These are phyloP conservation scores for Tylopilus cervinicoccineus DNA, from an alignment of 768 basidiomycete genomes.

Conservation along the genomic window DNA sequence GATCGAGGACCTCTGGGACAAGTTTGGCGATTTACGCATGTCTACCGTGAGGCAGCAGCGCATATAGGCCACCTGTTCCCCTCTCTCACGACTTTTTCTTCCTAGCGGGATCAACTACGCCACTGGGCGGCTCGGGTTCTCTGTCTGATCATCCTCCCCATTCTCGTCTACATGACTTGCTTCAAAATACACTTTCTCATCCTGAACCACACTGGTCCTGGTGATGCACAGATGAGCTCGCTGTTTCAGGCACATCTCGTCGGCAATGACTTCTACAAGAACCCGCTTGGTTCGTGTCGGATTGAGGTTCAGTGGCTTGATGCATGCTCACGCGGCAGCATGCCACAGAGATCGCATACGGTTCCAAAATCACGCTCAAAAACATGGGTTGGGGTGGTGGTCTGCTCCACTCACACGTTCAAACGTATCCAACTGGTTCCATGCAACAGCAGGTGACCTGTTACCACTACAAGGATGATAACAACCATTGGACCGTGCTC, in stretches of 20 bases:
- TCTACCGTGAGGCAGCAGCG: slow-evolving; percentile 59
- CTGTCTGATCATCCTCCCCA: slow-evolving; percentile 86
- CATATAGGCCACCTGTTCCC: slow-evolving; percentile 2
- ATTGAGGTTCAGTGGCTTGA: background rate
- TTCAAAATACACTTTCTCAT: slow-evolving; percentile 98
- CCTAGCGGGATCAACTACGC: slow-evolving; percentile 76
- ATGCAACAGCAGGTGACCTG: slow-evolving; percentile 96
- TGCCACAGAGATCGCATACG: slow-evolving; percentile 73
- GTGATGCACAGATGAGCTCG: slow-evolving; percentile 98
- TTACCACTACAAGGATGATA: slow-evolving; percentile 98
- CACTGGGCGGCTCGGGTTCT: slow-evolving; percentile 88
- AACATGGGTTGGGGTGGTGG: slow-evolving; percentile 99
- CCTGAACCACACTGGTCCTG: slow-evolving; percentile 90
- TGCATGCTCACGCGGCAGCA: background rate
- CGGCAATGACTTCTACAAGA: slow-evolving; percentile 90
- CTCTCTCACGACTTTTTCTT: slow-evolving; percentile 1
- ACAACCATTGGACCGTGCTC: slow-evolving; percentile 86
- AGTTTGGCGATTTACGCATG: slow-evolving; percentile 95
- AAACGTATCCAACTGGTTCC: slow-evolving; percentile 89
- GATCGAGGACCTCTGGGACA: slow-evolving; percentile 97
- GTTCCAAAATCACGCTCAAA: slow-evolving; percentile 89
- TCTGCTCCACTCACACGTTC: slow-evolving; percentile 94
- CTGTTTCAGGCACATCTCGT: slow-evolving; percentile 95
- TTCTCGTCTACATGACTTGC: slow-evolving; percentile 87
- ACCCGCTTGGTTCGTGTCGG: slow-evolving; percentile 68